Conservation (phyloP, 2,329 filamentous ascomycete species). For the Chrysosporium keratinophilum region DNA sequence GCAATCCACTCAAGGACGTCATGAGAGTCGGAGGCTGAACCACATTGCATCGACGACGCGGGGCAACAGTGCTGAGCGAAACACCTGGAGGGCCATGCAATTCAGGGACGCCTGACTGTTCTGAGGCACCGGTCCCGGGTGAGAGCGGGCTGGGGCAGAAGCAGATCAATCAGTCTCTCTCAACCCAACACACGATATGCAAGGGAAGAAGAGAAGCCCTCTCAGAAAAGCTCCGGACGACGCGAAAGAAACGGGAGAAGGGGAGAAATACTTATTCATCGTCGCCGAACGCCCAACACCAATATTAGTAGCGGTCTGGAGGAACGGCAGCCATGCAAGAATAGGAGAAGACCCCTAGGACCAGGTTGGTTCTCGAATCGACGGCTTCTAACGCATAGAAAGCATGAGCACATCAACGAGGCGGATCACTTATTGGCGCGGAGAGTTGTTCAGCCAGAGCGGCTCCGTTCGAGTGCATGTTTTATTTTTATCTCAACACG, state of each 20-base stretch:
- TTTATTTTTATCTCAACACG: constrained; percentile 10
- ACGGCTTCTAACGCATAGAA: not conserved
- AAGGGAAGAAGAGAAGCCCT: not conserved
- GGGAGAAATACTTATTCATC: constrained; percentile 16
- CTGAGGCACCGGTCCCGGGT: constrained; percentile 10
- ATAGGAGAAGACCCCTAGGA: not conserved
- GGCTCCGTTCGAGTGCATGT: constrained; percentile 6
- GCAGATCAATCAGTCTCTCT: constrained; percentile 4
- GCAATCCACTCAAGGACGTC: constrained; percentile 31
- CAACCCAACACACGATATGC: not conserved
- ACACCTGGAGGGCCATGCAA: constrained; percentile 19
- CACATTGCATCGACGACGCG: constrained; percentile 35
- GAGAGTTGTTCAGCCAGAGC: constrained; percentile 1
- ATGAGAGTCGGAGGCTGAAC: constrained; percentile 35
- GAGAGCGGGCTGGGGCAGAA: constrained; percentile 10
- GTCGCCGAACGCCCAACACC: not conserved
- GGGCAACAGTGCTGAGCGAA: constrained; percentile 25
- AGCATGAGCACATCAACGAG: not conserved
- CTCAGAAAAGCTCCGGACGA: not conserved
- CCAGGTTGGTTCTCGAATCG: not conserved
- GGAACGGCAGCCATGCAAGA: constrained; percentile 5
- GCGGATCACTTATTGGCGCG: constrained; percentile 6
- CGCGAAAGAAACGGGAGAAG: constrained; percentile 3
- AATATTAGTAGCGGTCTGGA: not conserved
- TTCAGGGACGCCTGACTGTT: constrained; percentile 13